A percentile compares a stretch with the other conserved stretches of the same genome.
Evolutionary conservation across 805 yeast species (phyloP).

Genomic region (Teunomyces gatunensis): DNA sequence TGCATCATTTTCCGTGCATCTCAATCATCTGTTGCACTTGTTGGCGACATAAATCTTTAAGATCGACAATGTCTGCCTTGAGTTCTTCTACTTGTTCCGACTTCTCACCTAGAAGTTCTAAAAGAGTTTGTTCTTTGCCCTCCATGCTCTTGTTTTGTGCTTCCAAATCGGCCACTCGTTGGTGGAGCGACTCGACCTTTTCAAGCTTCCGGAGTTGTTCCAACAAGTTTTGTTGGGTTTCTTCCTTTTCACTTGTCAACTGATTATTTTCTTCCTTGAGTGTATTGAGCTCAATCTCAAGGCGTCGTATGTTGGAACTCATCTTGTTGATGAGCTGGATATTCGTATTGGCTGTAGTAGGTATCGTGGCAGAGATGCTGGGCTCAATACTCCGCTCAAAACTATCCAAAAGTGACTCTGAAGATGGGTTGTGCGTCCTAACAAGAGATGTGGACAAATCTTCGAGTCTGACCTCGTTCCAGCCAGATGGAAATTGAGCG

Average conservation of each 20-base stretch:
- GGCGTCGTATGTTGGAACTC: conserved; percentile 70
- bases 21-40: conserved; percentile 84
- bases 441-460: conserved; percentile 44
- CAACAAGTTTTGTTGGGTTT: conserved; percentile 66
- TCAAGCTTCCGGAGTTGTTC: conserved; percentile 26
- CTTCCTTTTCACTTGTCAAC: conserved; percentile 56
- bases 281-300: conserved; percentile 74
- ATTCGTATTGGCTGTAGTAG: conserved; percentile 17
- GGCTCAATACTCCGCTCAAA: conserved; percentile 8
- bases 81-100: conserved; percentile 83
- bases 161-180: conserved; percentile 29
- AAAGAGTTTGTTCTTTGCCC: conserved; percentile 50
- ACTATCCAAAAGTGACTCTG: conserved; percentile 8
- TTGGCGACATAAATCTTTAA: conserved; percentile 76
- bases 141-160: conserved; percentile 18
- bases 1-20: conserved; percentile 5
- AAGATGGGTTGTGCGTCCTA: conserved; percentile 11
- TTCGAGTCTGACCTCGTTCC: conserved; percentile 36
- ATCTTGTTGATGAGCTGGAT: conserved; percentile 72
- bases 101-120: conserved; percentile 81
- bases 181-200: conserved; percentile 30
- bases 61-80: conserved; percentile 81
- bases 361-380: conserved; percentile 8
- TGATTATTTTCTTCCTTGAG: conserved; percentile 60
- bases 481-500: conserved; percentile 6